These are phyloP conservation scores for Inonotus hispidus DNA, from an alignment of 1,284 basidiomycete species.

Conservation along the genomic window DNA sequence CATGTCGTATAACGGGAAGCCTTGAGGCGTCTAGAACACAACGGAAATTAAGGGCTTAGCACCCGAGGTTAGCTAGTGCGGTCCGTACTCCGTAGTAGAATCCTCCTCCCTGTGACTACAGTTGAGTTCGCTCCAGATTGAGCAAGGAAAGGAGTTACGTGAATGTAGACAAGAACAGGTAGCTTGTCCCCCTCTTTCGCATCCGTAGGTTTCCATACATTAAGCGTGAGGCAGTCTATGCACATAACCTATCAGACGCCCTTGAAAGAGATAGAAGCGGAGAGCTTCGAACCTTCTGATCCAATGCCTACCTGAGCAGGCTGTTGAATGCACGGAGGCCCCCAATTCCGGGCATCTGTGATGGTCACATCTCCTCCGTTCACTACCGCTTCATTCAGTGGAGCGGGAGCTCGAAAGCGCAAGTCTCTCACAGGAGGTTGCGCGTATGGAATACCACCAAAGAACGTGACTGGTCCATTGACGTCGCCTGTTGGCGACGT, in stretches of 20 bases:
- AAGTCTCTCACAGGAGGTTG: constrained; percentile 47
- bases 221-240: constrained; percentile 46
- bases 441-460: constrained; percentile 50
- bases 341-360: constrained; percentile 39
- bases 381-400: constrained; percentile 35
- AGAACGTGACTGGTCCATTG: constrained; percentile 37
- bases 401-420: constrained; percentile 45
- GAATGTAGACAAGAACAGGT: constrained; percentile 42
- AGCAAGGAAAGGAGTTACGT: constrained; percentile 26
- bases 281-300: constrained; percentile 29
- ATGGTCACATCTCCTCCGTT: constrained; percentile 22
- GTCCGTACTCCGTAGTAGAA: constrained; percentile 31
- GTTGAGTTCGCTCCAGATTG: not conserved
- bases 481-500: constrained; percentile 34
- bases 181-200: constrained; percentile 38
- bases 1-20: constrained; percentile 52
- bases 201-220: constrained; percentile 45
- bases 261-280: not conserved
- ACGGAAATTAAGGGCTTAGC: not conserved
- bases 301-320: constrained; percentile 39
- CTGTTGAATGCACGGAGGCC: constrained; percentile 37
- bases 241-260: not conserved
- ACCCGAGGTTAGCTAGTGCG: not conserved
- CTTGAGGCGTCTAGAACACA: constrained; percentile 33
- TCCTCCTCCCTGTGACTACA: constrained; percentile 34